Evolutionary conservation across 2,329 filamentous ascomycete genomes (phyloP), one percentile per base, ranked within the genome.

Genomic region (Phoma herbarum): DNA sequence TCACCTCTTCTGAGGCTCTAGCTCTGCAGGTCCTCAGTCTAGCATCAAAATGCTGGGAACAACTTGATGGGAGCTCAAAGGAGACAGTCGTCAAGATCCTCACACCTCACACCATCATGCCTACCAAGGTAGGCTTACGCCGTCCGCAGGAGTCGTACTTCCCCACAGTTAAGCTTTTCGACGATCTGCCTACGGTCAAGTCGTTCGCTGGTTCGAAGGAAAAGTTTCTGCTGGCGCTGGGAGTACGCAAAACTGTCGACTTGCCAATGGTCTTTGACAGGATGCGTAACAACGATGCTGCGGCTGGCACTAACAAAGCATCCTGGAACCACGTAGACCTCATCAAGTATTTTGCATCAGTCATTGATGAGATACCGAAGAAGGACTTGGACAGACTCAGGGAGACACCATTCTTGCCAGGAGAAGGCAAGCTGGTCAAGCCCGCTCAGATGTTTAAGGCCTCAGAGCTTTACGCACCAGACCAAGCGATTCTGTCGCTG

Each of bases 241-340:
- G 95, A 3, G 93, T 99, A 25, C 88, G 95, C 59, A 98, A 98
- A 80, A 99, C 95, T 0, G 89, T 99, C 20, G 95, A 99, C 67
- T 81, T 99, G 2, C 92, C 92, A 29, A 94, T 96, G 28, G 96
- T 99, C 28, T 98, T 99, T 70, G 90, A 91, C 23, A 86, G 94
- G 43, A 84, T 99, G 42, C 84, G 97, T 65, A 88, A 85, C 50
- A 83, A 85, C 16, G 82, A 87, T 0, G 71, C 81, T 14, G 76
- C 75, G 10, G 81, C 82, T n/a, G 61, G 76, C 2, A 72, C 79
- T 20, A 84, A 84, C 25, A 82, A 81, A 22, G 78, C 80, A 22
- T 84, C 88, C 75, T 97, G 92, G 91, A 97, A 92, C 57, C 94
- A 98, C 73, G 88, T 97, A 60, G 94, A 99, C 74, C 82, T 99